These are phyloP conservation scores for Paecilomyces niveus DNA, from an alignment of 2,329 filamentous ascomycete species.

Conservation along the genomic window DNA sequence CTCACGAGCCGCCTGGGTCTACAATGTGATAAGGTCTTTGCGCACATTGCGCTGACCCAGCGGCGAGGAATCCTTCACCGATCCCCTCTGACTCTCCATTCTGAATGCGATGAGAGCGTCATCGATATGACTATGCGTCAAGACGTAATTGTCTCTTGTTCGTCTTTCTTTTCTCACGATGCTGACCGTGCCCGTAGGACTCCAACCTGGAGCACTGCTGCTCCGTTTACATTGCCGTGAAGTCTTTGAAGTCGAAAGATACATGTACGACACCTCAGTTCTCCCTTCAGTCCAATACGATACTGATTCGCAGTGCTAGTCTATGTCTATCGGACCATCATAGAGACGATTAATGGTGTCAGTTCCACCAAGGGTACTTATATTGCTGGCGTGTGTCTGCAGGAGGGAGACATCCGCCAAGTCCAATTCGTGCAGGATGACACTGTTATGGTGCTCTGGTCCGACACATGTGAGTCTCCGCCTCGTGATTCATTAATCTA, in stretches of 20 bases:
- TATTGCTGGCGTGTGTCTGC: slow-evolving; percentile 24
- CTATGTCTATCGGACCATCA: slow-evolving; percentile 48
- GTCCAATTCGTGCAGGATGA: slow-evolving; percentile 61
- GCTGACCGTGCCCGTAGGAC: slow-evolving; percentile 10
- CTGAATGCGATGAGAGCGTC: slow-evolving; percentile 25
- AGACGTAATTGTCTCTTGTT: slow-evolving; percentile 28
- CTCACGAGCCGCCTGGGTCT: slow-evolving; percentile 52
- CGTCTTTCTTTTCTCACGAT: not conserved
- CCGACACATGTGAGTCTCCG: slow-evolving; percentile 20
- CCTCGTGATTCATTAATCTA: not conserved
- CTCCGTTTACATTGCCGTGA: slow-evolving; percentile 27
- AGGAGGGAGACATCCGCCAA: slow-evolving; percentile 43
- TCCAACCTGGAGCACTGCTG: slow-evolving; percentile 15
- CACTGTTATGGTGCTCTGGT: slow-evolving; percentile 54
- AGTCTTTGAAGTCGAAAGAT: slow-evolving; percentile 25
- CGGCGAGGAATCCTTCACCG: slow-evolving; percentile 63
- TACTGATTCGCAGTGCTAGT: slow-evolving; percentile 34
- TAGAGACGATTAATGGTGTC: slow-evolving; percentile 53
- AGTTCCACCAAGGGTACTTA: slow-evolving; percentile 38
- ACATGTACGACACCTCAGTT: slow-evolving; percentile 17
- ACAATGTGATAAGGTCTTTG: slow-evolving; percentile 57
- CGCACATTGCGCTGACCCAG: slow-evolving; percentile 63
- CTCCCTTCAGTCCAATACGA: not conserved
- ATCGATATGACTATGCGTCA: slow-evolving; percentile 55
- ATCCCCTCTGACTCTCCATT: slow-evolving; percentile 43